These are phyloP conservation scores for Tothia fuscella DNA, from an alignment of 2,329 filamentous ascomycete species.

Conservation along the genomic window DNA sequence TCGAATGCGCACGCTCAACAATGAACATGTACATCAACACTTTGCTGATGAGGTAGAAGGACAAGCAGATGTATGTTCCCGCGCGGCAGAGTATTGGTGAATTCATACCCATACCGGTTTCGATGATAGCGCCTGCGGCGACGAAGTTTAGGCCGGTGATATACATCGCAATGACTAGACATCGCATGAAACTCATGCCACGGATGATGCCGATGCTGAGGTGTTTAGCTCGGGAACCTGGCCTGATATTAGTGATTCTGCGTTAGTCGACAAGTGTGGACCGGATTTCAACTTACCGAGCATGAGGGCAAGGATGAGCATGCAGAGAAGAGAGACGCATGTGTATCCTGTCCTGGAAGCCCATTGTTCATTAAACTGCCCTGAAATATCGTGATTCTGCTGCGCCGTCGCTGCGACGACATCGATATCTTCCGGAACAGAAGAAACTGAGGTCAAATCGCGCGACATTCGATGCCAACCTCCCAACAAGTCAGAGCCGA, in stretches of 20 bases:
- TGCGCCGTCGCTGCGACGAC: too few species aligned
- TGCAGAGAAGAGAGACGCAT: conserved; percentile 17
- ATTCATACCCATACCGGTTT: conserved; percentile 21
- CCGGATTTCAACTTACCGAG: conserved; percentile 14
- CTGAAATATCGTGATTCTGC: too few species aligned
- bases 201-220: conserved; percentile 14
- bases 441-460: too few species aligned
- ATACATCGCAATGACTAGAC: conserved; percentile 25
- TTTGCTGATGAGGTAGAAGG: conserved; percentile 26
- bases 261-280: neutral
- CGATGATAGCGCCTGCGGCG: conserved; percentile 21
- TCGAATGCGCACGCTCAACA: conserved; percentile 28
- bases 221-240: conserved; percentile 19
- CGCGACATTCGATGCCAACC: too few species aligned
- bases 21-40: conserved; percentile 28
- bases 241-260: neutral
- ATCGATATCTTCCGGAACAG: too few species aligned
- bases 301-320: conserved; percentile 18
- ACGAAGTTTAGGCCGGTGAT: conserved; percentile 25
- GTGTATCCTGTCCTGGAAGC: conserved; percentile 14
- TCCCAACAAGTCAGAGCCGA: too few species aligned
- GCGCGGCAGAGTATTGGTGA: conserved; percentile 19
- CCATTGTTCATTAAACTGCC: too few species aligned
- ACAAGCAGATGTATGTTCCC: conserved; percentile 26
- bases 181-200: conserved; percentile 20